phyloP scores from a whole-genome alignment of 768 basidiomycete genomes.

The Hirschioporus abietinus region DNA sequence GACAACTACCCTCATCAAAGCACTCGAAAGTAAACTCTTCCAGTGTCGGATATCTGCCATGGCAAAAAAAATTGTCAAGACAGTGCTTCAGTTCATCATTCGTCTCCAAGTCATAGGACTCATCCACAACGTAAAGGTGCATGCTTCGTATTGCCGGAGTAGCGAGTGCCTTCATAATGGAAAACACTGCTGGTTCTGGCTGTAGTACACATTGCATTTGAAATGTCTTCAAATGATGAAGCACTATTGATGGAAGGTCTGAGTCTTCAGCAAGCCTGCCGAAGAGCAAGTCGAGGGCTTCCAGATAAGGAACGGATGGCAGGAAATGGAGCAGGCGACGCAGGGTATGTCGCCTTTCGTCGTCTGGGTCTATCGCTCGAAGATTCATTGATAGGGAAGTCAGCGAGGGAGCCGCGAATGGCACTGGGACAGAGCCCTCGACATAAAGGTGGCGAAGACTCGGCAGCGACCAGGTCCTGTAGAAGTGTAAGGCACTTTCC shows the following conservation, averaged over 20 bases:
- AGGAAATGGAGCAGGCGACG: background rate
- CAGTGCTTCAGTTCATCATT: background rate
- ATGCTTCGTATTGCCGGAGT: background rate
- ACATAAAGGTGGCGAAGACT: background rate
- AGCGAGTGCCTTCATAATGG: background rate
- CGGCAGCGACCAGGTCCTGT: background rate
- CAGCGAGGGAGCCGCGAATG: background rate
- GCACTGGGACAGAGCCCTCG: background rate
- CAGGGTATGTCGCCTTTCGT: background rate
- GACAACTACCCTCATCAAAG: too few relatives aligned
- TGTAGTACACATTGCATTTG: background rate
- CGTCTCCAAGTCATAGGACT: too few relatives aligned
- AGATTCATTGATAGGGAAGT: background rate
- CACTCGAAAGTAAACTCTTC: background rate
- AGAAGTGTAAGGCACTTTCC: background rate
- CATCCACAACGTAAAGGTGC: background rate
- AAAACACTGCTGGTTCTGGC: background rate
- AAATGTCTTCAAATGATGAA: background rate
- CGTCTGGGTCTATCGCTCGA: background rate
- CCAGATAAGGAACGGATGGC: background rate
- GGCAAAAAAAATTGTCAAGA: background rate
- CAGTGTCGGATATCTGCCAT: background rate
- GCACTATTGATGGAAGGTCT: background rate
- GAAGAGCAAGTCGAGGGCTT: background rate
- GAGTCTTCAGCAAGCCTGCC: background rate